phyloP scores from a whole-genome alignment of 768 basidiomycete species.

The Gautieria morchelliformis region DNA sequence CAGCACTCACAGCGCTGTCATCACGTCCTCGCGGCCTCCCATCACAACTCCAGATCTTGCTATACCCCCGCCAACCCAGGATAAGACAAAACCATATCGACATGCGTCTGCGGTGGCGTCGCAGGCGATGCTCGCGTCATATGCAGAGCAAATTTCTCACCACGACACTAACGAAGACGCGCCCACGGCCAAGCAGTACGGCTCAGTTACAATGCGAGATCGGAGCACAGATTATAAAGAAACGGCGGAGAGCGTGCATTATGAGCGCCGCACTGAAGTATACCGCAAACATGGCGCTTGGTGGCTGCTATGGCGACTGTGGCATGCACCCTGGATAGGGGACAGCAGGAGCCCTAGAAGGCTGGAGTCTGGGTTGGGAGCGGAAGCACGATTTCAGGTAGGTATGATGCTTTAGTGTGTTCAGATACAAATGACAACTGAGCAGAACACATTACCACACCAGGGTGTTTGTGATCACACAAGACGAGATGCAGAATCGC shows the following conservation, averaged over 20 bases:
- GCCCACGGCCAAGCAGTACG: not conserved
- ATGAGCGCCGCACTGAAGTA: not conserved
- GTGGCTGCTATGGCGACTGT: not conserved
- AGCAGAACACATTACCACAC: not conserved
- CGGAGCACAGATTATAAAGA: not conserved
- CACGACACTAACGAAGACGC: not conserved
- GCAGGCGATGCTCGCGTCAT: not conserved
- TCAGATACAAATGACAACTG: not conserved
- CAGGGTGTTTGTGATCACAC: no score
- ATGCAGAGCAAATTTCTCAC: not conserved
- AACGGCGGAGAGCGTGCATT: not conserved
- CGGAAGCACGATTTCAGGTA: not conserved
- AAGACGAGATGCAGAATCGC: no score
- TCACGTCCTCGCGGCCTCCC: not conserved
- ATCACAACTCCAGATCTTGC: not conserved
- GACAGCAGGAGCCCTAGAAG: not conserved
- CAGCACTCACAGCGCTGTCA: not conserved
- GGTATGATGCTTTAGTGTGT: not conserved
- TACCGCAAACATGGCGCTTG: not conserved
- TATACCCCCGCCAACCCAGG: not conserved
- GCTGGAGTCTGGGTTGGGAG: not conserved
- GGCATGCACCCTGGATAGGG: not conserved
- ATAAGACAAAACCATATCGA: not conserved
- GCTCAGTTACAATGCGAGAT: not conserved
- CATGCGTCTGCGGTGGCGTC: not conserved